Base-by-base conservation (phyloP, 352 stramenopile genomes). In the Aphanomyces cochlioides region DNA sequence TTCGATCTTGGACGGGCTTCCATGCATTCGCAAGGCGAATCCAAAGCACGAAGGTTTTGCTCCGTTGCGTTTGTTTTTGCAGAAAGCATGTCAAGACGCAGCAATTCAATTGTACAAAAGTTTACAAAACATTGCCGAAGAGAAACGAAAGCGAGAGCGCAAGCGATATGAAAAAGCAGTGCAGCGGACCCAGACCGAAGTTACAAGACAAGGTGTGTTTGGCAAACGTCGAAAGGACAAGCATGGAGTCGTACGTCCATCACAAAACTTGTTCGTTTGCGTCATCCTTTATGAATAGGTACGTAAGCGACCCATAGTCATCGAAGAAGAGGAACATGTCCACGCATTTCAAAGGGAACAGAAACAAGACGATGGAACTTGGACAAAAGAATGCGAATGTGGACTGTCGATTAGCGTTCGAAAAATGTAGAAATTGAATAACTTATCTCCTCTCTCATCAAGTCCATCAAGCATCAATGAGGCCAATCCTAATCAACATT, bases 41-140 rank as follows among this genome's bases (percentile, higher is more conserved):
- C 64, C 64, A 47, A 70, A 70, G 64, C 38, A 70, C 40, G 64
- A 70, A 43, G 43, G 43, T 8, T 70, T 70, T 50, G 64, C 64
- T n/a, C 64, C 43, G 19, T 19, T 70, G n/a, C 53, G 53, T 19
- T 37, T 70, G 4, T 70, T 50, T n/a, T 70, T 70, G 64, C 36
- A 21, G 2, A 40, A 70, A 39, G 47, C 47, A 12, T 70, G 64
- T 41, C 40, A 70, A 53, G 39, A 47, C 37, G 39, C 37, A 10
- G 53, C 43, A 15, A 70, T 70, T 19, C 43, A 61, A 37, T n/a
- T 61, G n/a, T 41, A 56, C n/a, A 50, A 50, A 19, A 70, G 64
- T 15, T 40, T 70, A n/a, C 47, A 70, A 13, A 70, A 70, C 15
- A 58, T 70, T 28, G 34, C 53, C 8, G 47, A 50, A 7, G 64